phyloP scores from a whole-genome alignment of 2,329 filamentous ascomycete species.

The Penicillium sp. region DNA sequence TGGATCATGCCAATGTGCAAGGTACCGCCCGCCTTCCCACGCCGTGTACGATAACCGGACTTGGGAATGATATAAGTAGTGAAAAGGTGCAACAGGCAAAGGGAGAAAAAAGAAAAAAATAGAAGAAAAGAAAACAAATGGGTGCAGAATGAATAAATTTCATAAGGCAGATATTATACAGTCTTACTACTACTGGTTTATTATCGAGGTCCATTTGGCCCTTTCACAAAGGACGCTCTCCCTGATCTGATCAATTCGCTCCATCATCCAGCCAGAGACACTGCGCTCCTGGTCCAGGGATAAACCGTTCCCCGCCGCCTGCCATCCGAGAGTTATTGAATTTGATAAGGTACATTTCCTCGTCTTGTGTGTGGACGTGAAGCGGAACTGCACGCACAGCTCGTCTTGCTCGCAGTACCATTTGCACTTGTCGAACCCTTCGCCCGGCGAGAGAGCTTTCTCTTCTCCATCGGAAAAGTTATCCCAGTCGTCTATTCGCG shows the following conservation, averaged over 20 bases:
- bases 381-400: neutral
- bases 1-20: no score
- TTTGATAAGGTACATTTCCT: neutral
- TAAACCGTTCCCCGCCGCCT: neutral
- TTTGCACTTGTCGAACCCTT: neutral
- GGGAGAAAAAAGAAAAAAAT: no score
- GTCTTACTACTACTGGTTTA: no score
- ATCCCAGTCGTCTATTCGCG: neutral
- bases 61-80: no score
- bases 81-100: no score
- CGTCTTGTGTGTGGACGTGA: neutral
- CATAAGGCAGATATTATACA: no score
- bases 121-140: no score
- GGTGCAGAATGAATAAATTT: no score
- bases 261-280: neutral
- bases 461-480: neutral
- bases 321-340: neutral
- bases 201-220: neutral
- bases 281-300: neutral
- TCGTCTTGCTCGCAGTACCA: neutral
- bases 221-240: neutral
- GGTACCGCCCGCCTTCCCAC: no score
- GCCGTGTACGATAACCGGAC: no score
- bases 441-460: neutral
- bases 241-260: neutral